Conservation (phyloP, 345 rosid species). For the Trapa incisa region DNA sequence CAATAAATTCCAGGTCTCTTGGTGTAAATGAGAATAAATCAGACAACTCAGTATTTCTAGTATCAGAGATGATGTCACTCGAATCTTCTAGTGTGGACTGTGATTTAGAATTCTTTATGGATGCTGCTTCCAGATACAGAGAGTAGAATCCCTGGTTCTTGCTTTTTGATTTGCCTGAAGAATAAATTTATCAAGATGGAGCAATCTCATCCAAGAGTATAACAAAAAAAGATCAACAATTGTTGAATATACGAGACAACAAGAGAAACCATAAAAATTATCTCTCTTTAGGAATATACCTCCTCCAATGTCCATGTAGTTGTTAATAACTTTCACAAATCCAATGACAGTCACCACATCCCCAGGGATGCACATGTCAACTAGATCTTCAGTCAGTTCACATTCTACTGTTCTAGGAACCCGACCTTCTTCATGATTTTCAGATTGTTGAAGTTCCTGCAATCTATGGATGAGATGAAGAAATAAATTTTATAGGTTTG, state of each 20-base stretch:
- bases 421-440: slow-evolving; percentile 95
- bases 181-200: not conserved
- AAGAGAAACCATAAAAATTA: not conserved
- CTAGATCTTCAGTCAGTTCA: slow-evolving; percentile 85
- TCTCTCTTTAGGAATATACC: slow-evolving; percentile 26
- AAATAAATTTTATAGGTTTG: not conserved
- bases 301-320: slow-evolving; percentile 94
- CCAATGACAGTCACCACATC: slow-evolving; percentile 97
- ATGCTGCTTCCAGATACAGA: slow-evolving; percentile 78
- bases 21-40: slow-evolving; percentile 70
- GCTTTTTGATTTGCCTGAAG: slow-evolving; percentile 77
- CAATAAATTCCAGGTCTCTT: slow-evolving; percentile 86
- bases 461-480: slow-evolving; percentile 26
- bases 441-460: slow-evolving; percentile 63
- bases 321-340: slow-evolving; percentile 72
- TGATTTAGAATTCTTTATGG: slow-evolving; percentile 65
- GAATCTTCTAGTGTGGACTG: slow-evolving; percentile 47
- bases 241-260: not conserved
- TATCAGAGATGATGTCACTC: slow-evolving; percentile 33
- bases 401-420: slow-evolving; percentile 98
- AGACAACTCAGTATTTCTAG: slow-evolving; percentile 41
- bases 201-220: not conserved
- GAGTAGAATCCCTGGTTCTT: slow-evolving; percentile 86
- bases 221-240: not conserved
- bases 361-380: slow-evolving; percentile 87